These are phyloP conservation scores for Sporothrix sp. DNA, from an alignment of 2,329 filamentous ascomycete genomes.

Conservation along the genomic window DNA sequence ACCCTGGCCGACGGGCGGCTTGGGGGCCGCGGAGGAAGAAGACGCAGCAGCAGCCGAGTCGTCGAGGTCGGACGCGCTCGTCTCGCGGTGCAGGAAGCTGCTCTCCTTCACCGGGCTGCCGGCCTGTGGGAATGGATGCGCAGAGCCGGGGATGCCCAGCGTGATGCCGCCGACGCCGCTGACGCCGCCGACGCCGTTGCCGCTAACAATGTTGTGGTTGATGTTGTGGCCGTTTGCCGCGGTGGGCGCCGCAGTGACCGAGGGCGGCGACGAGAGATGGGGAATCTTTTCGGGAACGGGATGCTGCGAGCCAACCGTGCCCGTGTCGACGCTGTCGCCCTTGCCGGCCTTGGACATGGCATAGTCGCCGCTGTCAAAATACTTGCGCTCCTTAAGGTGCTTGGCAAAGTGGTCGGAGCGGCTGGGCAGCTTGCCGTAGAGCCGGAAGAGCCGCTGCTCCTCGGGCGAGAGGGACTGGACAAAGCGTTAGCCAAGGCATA, in stretches of 20 bases:
- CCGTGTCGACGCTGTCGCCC: slow-evolving; percentile 85
- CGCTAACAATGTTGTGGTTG: slow-evolving; percentile 4
- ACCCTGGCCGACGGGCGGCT: slow-evolving; percentile 8
- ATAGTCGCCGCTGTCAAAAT: slow-evolving; percentile 95
- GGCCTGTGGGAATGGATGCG: slow-evolving; percentile 40
- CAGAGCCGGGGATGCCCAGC: slow-evolving; percentile 32
- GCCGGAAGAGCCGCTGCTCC: slow-evolving; percentile 90
- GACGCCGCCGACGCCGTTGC: slow-evolving; percentile 23
- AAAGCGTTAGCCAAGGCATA: background rate
- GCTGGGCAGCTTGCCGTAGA: slow-evolving; percentile 95
- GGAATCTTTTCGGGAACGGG: slow-evolving; percentile 93
- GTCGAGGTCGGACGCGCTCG: slow-evolving; percentile 51
- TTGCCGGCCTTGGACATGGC: slow-evolving; percentile 96
- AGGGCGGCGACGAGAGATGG: slow-evolving; percentile 63
- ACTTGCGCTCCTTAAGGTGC: slow-evolving; percentile 98
- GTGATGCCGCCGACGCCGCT: slow-evolving; percentile 25
- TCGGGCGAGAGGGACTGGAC: slow-evolving; percentile 81
- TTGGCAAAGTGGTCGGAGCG: slow-evolving; percentile 96
- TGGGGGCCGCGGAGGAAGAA: slow-evolving; percentile 17
- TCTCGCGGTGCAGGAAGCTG: slow-evolving; percentile 76
- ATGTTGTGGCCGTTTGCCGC: slow-evolving; percentile 18
- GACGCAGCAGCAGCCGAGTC: slow-evolving; percentile 14
- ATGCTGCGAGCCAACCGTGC: slow-evolving; percentile 87
- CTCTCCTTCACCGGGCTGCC: slow-evolving; percentile 85
- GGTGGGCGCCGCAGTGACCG: slow-evolving; percentile 21